Evolutionary conservation across 331 rosid species (phyloP).

Genomic region (Quercus tomentella): DNA sequence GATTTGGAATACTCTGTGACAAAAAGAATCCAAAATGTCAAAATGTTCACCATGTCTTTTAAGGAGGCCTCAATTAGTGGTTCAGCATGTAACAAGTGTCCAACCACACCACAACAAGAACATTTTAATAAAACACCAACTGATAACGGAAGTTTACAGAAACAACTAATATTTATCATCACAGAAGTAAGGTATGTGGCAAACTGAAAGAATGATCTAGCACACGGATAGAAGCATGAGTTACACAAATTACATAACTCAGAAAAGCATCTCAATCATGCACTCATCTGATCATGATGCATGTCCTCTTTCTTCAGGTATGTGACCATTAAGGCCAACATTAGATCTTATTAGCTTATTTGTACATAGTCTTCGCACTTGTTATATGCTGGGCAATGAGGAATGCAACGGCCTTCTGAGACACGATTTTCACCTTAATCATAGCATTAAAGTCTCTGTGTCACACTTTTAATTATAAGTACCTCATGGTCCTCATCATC

Average conservation of each 20-base stretch:
- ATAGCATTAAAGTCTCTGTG: slow-evolving; percentile 75
- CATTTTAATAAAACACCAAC: not conserved
- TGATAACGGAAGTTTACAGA: not conserved
- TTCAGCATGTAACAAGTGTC: not conserved
- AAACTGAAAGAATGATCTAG: not conserved
- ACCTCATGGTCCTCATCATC: slow-evolving; percentile 48
- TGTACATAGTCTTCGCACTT: not conserved
- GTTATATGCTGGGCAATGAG: no score
- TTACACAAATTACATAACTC: not conserved
- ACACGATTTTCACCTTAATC: slow-evolving; percentile 67
- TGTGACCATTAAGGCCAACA: not conserved
- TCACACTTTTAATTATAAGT: slow-evolving; percentile 88
- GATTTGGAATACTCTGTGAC: no score
- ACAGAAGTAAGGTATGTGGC: not conserved
- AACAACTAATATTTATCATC: not conserved
- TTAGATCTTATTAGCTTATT: not conserved
- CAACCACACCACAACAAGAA: not conserved
- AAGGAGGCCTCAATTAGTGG: not conserved
- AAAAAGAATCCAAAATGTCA: no score
- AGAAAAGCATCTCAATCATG: not conserved
- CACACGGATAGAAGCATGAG: not conserved
- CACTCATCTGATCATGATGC: not conserved
- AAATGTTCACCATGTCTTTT: not conserved
- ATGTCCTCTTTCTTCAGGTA: not conserved
- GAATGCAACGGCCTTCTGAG: no score